Base-by-base conservation (phyloP, 371 early-diverging fungal species). In the Sanchytrium tribonematis region DNA sequence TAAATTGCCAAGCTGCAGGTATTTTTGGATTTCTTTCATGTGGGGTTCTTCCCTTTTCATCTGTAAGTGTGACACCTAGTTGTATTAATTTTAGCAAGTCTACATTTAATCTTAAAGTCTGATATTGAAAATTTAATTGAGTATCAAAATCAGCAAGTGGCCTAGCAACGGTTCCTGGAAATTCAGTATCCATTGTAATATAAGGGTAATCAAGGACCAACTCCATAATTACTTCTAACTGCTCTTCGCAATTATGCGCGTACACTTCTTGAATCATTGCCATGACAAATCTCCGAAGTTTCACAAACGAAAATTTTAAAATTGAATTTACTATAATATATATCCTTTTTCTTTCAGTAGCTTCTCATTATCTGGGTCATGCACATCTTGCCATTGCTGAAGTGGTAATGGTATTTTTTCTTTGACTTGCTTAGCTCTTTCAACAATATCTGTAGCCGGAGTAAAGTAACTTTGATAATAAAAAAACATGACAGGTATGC, bases 1-100 rank as follows among this genome's bases (percentile, higher is more conserved):
- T 98, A 81, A 99, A 99, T 80, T 99, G 99, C 96, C 97, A 99
- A 29, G 98, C 97, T 70, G 84, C 88, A 30, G 83, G 82, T n/a
- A n/a, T n/a, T n/a, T n/a, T n/a, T n/a, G n/a, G n/a, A n/a, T n/a
- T n/a, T n/a, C n/a, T n/a, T 17, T 65, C n/a, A 17, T 17, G 17
- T 29, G 99, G 98, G 68, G 86, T 78, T 70, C 90, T 86, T 69
- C 99, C 99, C 30, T 89, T 74, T 74, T 85, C 87, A 78, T 98
- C 93, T 66, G 91, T 86, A 75, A 98, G 88, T 0, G 98, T 94
- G 29, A 99, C 85, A 65, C 99, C 99, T 31, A 99, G 83, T 77
- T 99, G 99, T 73, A 99, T 99, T 71, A 99, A 88, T 75, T 89
- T 95, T 68, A 99, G 83, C 66, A 99, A 80, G 78, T 98, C 97